phyloP scores from a whole-genome alignment of 768 basidiomycete species.

The Hygrocybe coccinea region DNA sequence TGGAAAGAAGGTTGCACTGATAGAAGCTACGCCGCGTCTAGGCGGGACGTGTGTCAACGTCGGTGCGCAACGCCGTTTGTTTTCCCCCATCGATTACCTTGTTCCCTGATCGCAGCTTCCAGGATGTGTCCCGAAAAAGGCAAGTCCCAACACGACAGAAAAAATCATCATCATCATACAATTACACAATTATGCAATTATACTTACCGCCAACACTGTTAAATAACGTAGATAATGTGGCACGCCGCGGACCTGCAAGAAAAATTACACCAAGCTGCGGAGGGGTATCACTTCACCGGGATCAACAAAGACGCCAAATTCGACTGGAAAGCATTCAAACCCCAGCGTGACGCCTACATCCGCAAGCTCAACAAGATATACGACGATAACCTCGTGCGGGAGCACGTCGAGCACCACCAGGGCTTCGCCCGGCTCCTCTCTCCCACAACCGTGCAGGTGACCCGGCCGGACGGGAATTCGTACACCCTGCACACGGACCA shows the following conservation, averaged over 20 bases:
- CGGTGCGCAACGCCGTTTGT: constrained; percentile 49
- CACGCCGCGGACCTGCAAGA: constrained; percentile 88
- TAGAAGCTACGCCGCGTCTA: constrained; percentile 68
- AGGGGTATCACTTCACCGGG: constrained; percentile 70
- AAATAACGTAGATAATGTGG: constrained; percentile 82
- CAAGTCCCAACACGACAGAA: constrained; percentile 21
- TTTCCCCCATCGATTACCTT: background rate
- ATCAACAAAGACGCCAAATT: constrained; percentile 58
- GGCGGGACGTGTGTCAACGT: constrained; percentile 99
- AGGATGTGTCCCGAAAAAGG: constrained; percentile 99
- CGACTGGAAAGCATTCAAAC: constrained; percentile 88
- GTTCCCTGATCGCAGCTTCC: constrained; percentile 1
- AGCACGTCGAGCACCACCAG: constrained; percentile 80
- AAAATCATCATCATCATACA: too few relatives aligned
- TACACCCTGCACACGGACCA: constrained; percentile 74
- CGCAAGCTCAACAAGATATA: constrained; percentile 85
- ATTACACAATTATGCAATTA: too few relatives aligned
- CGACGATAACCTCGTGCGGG: constrained; percentile 80
- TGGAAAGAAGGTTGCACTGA: constrained; percentile 88
- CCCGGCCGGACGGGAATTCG: constrained; percentile 51
- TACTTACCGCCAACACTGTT: background rate
- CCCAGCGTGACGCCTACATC: constrained; percentile 94
- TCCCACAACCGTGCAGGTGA: constrained; percentile 67
- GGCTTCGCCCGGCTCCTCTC: constrained; percentile 74
- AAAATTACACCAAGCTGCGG: constrained; percentile 67